These are phyloP conservation scores for Prunella vulgaris DNA, from an alignment of 257 asterid genomes.

Conservation along the genomic window DNA sequence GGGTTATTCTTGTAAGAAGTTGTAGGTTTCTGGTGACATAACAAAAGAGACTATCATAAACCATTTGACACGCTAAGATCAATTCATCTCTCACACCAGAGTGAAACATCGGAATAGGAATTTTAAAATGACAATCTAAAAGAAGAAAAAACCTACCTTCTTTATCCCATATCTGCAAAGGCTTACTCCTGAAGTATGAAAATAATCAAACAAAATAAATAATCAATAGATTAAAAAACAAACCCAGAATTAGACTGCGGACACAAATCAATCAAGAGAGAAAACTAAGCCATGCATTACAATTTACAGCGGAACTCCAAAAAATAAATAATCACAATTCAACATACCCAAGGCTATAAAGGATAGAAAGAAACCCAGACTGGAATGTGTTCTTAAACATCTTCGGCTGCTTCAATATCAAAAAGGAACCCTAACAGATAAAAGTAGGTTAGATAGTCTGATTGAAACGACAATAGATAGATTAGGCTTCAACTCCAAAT, in stretches of 20 bases:
- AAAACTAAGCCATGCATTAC: background rate
- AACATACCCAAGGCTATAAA: constrained; percentile 92
- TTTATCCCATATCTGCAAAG: constrained; percentile 97
- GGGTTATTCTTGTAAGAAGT: background rate
- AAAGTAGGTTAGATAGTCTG: background rate
- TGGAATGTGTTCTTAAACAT: constrained; percentile 98
- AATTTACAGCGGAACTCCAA: background rate
- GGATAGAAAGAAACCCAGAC: constrained; percentile 88
- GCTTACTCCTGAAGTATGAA: constrained; percentile 74
- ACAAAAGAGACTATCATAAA: too few relatives aligned
- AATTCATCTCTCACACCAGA: background rate
- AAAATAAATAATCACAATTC: background rate
- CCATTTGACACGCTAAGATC: background rate
- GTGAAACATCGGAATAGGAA: background rate
- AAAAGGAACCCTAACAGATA: constrained; percentile 2
- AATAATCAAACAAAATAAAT: background rate
- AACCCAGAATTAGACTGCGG: background rate
- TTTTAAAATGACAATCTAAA: background rate
- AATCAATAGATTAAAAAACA: background rate
- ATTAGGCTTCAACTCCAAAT: constrained; percentile 4
- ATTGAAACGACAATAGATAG: background rate
- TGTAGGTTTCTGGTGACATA: too few relatives aligned
- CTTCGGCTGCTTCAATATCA: constrained; percentile 15
- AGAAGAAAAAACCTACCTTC: constrained; percentile 44
- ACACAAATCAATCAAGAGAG: background rate